A percentile compares a stretch with the other conserved stretches of the same genome.
Conservation (phyloP, 139 green algal species). For the Dunaliella sp. region DNA sequence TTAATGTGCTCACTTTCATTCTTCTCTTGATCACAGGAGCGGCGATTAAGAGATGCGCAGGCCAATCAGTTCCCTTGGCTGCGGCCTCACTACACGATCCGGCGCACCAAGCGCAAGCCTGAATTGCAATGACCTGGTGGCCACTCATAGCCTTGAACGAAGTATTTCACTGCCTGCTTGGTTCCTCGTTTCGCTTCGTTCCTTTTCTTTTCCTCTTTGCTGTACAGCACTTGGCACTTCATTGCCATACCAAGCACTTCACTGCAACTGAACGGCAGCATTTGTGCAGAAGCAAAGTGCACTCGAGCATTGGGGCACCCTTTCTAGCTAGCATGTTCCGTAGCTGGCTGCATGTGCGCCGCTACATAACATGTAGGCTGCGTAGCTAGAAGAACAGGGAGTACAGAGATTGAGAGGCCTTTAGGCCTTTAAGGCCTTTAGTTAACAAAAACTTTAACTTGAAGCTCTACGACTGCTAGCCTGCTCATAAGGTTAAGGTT, state of each 20-base stretch:
- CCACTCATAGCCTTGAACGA: too few relatives aligned
- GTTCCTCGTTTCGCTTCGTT: too few relatives aligned
- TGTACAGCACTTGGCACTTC: too few relatives aligned
- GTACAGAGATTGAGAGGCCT: background rate
- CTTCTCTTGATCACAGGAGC: background rate
- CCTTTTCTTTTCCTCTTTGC: too few relatives aligned
- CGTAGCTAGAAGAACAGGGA: background rate
- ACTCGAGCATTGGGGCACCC: too few relatives aligned
- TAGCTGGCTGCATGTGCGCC: too few relatives aligned
- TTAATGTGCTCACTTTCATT: background rate
- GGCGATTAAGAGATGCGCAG: background rate
- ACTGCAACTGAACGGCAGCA: background rate
- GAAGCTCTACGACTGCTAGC: background rate
- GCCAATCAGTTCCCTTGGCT: background rate
- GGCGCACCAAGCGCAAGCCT: conserved; percentile 3
- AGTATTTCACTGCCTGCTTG: background rate
- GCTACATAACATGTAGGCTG: too few relatives aligned
- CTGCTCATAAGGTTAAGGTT: background rate
- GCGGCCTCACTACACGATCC: conserved; percentile 24
- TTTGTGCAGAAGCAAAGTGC: too few relatives aligned
- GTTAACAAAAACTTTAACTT: too few relatives aligned
- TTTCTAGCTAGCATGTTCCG: too few relatives aligned
- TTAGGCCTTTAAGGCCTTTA: too few relatives aligned
- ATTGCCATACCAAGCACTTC: background rate
- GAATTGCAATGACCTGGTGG: conserved; percentile 21